These are phyloP conservation scores for Ulvella scutata DNA, from an alignment of 139 green algal species.

Conservation along the genomic window DNA sequence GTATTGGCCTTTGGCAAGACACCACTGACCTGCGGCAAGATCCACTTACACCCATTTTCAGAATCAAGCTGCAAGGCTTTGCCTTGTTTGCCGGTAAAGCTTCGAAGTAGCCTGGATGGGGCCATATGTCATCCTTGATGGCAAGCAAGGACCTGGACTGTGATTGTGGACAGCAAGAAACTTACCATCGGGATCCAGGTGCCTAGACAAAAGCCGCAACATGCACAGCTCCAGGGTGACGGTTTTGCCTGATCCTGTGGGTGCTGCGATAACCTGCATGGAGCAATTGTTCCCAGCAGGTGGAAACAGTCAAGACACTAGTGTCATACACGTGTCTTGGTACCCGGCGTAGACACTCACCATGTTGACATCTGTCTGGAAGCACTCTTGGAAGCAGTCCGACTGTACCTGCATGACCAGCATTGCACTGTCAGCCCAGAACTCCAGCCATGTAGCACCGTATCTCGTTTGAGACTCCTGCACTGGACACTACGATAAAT, in stretches of 20 bases:
- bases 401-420: conserved; percentile 46
- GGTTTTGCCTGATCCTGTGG: conserved; percentile 85
- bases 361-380: conserved; percentile 39
- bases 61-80: too few relatives aligned
- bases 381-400: conserved; percentile 59
- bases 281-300: background rate
- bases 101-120: conserved; percentile 17
- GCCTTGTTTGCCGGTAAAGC: too few relatives aligned
- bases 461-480: background rate
- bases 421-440: too few relatives aligned
- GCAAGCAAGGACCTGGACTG: conserved; percentile 6
- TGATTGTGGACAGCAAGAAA: too few relatives aligned
- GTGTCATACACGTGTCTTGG: background rate
- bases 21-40: background rate
- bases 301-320: background rate
- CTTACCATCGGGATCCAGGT: conserved; percentile 8
- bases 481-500: background rate
- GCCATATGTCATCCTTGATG: background rate
- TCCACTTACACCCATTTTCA: too few relatives aligned
- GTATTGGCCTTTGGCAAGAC: background rate
- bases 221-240: conserved; percentile 84
- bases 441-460: background rate
- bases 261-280: conserved; percentile 53
- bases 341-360: conserved; percentile 17
- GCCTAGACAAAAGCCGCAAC: conserved; percentile 36